These are phyloP conservation scores for Ampelomyces quisqualis DNA, from an alignment of 2,329 filamentous ascomycete species.

Conservation along the genomic window DNA sequence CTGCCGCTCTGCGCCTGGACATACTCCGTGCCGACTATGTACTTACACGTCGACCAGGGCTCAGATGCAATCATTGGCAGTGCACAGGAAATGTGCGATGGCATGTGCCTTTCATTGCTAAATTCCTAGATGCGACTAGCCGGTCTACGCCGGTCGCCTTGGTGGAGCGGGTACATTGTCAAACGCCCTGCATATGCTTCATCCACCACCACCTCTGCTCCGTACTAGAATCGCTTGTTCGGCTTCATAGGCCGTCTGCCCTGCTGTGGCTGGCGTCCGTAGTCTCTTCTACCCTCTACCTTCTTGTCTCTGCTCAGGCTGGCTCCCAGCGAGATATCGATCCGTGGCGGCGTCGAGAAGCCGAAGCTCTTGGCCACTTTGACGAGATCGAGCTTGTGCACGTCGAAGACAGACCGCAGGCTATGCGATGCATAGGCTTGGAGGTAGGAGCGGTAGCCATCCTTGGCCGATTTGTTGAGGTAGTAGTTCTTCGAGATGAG, in stretches of 20 bases:
- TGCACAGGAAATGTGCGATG: too few species aligned
- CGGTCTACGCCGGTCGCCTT: too few species aligned
- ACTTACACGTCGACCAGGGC: too few species aligned
- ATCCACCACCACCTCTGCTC: not conserved
- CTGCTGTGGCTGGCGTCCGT: conserved; percentile 74
- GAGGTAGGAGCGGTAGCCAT: conserved; percentile 83
- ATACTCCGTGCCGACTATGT: too few species aligned
- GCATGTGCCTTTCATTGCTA: not conserved
- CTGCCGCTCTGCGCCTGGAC: too few species aligned
- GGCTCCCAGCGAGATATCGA: conserved; percentile 76
- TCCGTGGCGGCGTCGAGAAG: conserved; percentile 72
- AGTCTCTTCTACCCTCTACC: conserved; percentile 64
- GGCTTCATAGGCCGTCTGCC: conserved; percentile 56
- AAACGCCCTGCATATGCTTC: conserved; percentile 17
- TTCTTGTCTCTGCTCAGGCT: conserved; percentile 73
- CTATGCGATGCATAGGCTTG: conserved; percentile 91
- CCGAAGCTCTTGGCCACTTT: conserved; percentile 86
- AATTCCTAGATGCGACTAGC: too few species aligned
- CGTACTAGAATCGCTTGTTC: conserved; percentile 33
- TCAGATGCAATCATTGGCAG: conserved; percentile 18
- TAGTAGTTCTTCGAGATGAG: conserved; percentile 96
- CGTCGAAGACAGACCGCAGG: conserved; percentile 79
- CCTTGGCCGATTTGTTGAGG: conserved; percentile 79
- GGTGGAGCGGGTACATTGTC: too few species aligned
- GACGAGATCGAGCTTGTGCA: conserved; percentile 76